phyloP scores from a whole-genome alignment of 495 filamentous ascomycete genomes.

The Podospora fimiseda region DNA sequence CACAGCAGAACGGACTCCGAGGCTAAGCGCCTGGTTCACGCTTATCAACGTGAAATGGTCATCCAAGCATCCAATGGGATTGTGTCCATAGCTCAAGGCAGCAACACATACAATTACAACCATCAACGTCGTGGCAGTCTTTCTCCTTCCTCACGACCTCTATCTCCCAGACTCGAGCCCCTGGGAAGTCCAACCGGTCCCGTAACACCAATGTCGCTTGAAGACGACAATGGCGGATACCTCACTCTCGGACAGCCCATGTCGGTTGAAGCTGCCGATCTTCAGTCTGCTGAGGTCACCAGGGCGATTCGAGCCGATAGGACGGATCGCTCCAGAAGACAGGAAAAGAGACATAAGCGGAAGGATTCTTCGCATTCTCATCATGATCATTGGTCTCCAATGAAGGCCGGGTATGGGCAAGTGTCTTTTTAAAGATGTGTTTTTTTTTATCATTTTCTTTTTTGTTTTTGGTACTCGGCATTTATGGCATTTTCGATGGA shows the following conservation, averaged over 20 bases:
- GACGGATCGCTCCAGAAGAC: no score
- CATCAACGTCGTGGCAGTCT: slow-evolving; percentile 7
- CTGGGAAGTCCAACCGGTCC: slow-evolving; percentile 63
- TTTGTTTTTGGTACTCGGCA: no score
- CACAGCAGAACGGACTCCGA: slow-evolving; percentile 37
- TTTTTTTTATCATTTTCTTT: no score
- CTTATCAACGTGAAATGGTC: slow-evolving; percentile 58
- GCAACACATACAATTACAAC: no score
- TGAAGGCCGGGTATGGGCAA: no score
- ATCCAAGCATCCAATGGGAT: slow-evolving; percentile 48
- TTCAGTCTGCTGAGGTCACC: not conserved
- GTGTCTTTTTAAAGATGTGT: no score
- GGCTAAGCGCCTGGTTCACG: slow-evolving; percentile 43
- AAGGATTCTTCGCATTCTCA: not conserved
- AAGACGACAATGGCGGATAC: slow-evolving; percentile 48
- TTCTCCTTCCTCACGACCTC: slow-evolving; percentile 41
- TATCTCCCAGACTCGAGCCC: slow-evolving; percentile 59
- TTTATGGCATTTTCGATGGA: no score
- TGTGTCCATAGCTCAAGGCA: no score
- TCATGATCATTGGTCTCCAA: no score
- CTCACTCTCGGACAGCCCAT: slow-evolving; percentile 37
- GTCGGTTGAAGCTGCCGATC: not conserved
- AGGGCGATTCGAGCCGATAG: not conserved
- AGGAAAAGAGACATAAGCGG: not conserved
- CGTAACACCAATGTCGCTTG: slow-evolving; percentile 69